phyloP scores from a whole-genome alignment of 1,284 basidiomycete species.

The Pseudomicrostroma phylloplanum region DNA sequence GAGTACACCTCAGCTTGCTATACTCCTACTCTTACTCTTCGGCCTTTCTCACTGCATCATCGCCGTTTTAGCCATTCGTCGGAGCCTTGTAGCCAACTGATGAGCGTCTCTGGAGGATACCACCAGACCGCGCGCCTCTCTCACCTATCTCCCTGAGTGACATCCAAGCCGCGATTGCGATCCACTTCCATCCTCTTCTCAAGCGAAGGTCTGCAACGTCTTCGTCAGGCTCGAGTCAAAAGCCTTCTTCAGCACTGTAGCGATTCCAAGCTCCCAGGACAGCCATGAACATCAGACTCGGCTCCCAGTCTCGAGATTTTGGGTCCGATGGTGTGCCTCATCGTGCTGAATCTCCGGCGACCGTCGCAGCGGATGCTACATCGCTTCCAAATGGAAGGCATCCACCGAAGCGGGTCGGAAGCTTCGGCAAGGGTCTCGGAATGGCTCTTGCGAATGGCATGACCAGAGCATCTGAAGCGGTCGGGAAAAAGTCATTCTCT shows the following conservation, averaged over 20 bases:
- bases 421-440: conserved; percentile 35
- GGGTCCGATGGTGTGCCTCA: conserved; percentile 5
- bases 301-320: neutral
- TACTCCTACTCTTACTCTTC: conserved; percentile 4
- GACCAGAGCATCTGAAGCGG: conserved; percentile 26
- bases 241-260: neutral
- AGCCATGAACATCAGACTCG: neutral
- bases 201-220: neutral
- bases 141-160: neutral
- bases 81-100: conserved; percentile 31
- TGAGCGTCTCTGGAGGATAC: conserved; percentile 18
- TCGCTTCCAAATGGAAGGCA: conserved; percentile 12
- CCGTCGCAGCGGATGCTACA: conserved; percentile 10
- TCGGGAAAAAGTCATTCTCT: conserved; percentile 7
- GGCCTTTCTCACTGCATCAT: neutral
- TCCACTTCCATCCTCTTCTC: neutral
- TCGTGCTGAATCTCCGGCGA: conserved; percentile 7
- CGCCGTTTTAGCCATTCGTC: conserved; percentile 8
- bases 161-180: neutral
- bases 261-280: neutral
- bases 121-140: neutral
- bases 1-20: neutral
- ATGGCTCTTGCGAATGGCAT: conserved; percentile 24
- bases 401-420: conserved; percentile 31
- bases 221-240: neutral